Evolutionary conservation across 2,329 filamentous ascomycete genomes (phyloP).

Genomic region (Endoconidiophora polonica): DNA sequence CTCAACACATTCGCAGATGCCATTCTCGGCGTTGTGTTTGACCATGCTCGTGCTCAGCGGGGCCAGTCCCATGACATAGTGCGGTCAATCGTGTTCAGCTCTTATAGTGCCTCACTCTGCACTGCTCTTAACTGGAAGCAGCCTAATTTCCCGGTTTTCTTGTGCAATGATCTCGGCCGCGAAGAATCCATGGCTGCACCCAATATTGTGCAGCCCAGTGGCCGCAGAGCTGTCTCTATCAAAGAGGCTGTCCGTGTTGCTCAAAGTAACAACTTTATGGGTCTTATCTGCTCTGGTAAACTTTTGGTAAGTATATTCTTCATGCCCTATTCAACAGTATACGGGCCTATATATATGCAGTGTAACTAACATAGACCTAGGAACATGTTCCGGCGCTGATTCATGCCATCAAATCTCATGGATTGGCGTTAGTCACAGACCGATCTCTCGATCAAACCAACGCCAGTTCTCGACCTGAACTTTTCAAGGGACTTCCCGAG

Average conservation of each 20-base stretch:
- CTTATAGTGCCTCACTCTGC: conserved; percentile 78
- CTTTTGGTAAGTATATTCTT: conserved; percentile 49
- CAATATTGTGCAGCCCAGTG: conserved; percentile 35
- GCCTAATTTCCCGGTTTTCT: conserved; percentile 88
- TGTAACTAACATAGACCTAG: conserved; percentile 27
- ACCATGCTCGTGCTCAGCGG: conserved; percentile 59
- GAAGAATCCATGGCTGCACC: conserved; percentile 20
- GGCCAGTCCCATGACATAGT: conserved; percentile 54
- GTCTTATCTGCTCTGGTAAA: conserved; percentile 74
- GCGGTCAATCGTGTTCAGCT: conserved; percentile 83
- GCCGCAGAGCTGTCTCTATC: conserved; percentile 63
- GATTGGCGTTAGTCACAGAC: conserved; percentile 81
- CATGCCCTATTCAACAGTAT: background rate
- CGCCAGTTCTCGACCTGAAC: conserved; percentile 26
- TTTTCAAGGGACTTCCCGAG: conserved; percentile 49
- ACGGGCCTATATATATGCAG: background rate
- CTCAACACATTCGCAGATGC: conserved; percentile 77
- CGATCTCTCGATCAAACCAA: conserved; percentile 41
- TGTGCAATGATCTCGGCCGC: conserved; percentile 79
- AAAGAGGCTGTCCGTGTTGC: conserved; percentile 91
- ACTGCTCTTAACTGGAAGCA: conserved; percentile 98
- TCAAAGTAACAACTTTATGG: conserved; percentile 96
- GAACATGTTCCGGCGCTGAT: conserved; percentile 85
- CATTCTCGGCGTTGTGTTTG: conserved; percentile 72
- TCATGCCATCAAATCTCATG: conserved; percentile 85